Conservation (phyloP, 371 early-diverging fungal species). For the Mortierella sp. region DNA sequence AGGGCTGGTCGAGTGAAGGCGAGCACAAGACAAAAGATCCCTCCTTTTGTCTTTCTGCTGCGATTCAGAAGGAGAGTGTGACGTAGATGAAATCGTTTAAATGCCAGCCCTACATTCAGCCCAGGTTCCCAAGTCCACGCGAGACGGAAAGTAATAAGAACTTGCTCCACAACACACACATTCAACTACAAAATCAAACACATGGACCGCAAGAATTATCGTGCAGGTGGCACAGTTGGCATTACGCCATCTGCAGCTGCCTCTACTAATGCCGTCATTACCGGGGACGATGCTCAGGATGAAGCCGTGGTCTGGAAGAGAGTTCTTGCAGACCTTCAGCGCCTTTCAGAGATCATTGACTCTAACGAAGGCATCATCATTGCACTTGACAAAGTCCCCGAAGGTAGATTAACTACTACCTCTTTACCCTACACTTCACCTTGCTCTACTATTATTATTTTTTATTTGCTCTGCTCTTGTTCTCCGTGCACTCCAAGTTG, state of each 20-base stretch:
- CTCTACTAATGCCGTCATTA: neutral
- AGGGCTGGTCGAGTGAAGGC: neutral
- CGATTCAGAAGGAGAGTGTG: too few species aligned
- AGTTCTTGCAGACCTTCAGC: constrained; percentile 63
- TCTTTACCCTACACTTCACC: neutral
- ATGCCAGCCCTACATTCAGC: too few species aligned
- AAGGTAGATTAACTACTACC: constrained; percentile 54
- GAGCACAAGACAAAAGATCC: neutral
- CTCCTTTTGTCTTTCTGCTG: too few species aligned
- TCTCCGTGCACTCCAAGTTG: too few species aligned
- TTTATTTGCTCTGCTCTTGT: too few species aligned
- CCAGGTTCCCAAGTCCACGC: too few species aligned
- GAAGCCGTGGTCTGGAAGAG: constrained; percentile 69
- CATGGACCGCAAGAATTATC: constrained; percentile 49
- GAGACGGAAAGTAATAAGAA: neutral
- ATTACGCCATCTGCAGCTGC: constrained; percentile 7
- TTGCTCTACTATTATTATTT: neutral
- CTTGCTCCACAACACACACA: neutral
- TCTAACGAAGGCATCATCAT: constrained; percentile 57
- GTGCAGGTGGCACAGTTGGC: constrained; percentile 13
- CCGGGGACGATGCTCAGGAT: constrained; percentile 64
- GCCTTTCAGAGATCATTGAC: constrained; percentile 63
- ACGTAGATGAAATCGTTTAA: too few species aligned
- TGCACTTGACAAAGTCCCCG: constrained; percentile 62
- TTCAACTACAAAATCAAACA: neutral